Evolutionary conservation across 2,329 filamentous ascomycete genomes (phyloP).

Genomic region (Talaromyces amestolkiae): DNA sequence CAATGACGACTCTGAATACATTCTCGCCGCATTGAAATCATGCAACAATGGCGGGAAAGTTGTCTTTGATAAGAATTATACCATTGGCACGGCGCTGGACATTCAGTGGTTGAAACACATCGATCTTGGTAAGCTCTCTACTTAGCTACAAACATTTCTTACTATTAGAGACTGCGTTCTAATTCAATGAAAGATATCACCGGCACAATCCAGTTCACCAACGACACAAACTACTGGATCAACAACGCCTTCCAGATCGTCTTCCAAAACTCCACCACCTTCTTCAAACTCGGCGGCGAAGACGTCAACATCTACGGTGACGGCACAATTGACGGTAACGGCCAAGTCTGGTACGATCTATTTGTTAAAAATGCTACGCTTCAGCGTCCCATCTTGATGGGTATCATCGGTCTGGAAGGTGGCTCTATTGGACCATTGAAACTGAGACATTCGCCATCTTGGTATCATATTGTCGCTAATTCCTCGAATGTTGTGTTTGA

Average conservation of each 20-base stretch:
- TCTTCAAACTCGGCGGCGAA: conserved; percentile 65
- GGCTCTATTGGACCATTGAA: conserved; percentile 60
- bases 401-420: conserved; percentile 56
- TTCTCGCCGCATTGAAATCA: conserved; percentile 55
- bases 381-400: conserved; percentile 59
- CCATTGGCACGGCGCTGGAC: conserved; percentile 63
- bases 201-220: conserved; percentile 61
- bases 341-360: conserved; percentile 63
- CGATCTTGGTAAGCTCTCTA: conserved; percentile 53
- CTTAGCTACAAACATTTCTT: not conserved
- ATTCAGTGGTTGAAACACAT: conserved; percentile 63
- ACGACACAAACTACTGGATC: conserved; percentile 69
- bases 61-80: conserved; percentile 59
- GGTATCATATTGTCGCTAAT: conserved; percentile 66
- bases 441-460: conserved; percentile 60
- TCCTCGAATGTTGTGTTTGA: conserved; percentile 63
- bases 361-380: conserved; percentile 58
- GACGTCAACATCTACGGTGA: conserved; percentile 68
- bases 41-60: conserved; percentile 65
- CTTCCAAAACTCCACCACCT: conserved; percentile 66
- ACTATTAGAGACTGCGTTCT: not conserved
- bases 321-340: conserved; percentile 62
- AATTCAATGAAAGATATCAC: conserved; percentile 48
- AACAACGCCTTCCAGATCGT: conserved; percentile 61
- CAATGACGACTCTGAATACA: conserved; percentile 50